phyloP scores from a whole-genome alignment of 306 rosid genomes.

The Vigna nakashimae region DNA sequence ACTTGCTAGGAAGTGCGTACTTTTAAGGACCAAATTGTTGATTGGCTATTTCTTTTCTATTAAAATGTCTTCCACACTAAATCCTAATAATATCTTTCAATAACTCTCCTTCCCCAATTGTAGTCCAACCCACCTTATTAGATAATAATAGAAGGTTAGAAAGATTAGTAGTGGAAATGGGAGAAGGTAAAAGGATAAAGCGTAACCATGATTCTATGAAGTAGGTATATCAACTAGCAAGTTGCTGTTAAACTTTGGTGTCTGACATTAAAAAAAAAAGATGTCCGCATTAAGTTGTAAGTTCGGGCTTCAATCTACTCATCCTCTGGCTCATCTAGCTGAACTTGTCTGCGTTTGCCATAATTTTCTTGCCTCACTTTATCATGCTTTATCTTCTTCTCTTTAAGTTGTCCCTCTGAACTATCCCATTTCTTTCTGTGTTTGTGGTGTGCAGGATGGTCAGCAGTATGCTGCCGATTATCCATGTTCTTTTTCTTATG shows the following conservation, averaged over 20 bases:
- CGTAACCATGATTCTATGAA: neutral
- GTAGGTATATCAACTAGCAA: slow-evolving; percentile 11
- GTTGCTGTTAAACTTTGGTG: slow-evolving; percentile 19
- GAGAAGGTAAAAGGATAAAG: neutral
- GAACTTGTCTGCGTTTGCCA: slow-evolving; percentile 39
- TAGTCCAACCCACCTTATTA: slow-evolving; percentile 14
- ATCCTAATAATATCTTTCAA: slow-evolving; percentile 6
- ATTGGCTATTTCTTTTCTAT: slow-evolving; percentile 6
- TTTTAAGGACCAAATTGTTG: neutral
- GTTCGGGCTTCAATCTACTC: slow-evolving; percentile 30
- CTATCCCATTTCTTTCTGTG: slow-evolving; percentile 48
- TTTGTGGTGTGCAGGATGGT: slow-evolving; percentile 46
- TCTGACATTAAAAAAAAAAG: slow-evolving; percentile 1
- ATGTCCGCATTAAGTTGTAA: neutral
- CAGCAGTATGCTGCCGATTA: slow-evolving; percentile 47
- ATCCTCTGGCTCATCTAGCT: slow-evolving; percentile 40
- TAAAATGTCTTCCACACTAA: slow-evolving; percentile 15
- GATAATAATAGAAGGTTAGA: neutral
- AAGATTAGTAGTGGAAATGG: neutral
- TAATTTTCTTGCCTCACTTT: slow-evolving; percentile 44
- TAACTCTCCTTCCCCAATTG: slow-evolving; percentile 22
- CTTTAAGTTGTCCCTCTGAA: slow-evolving; percentile 41
- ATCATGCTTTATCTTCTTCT: slow-evolving; percentile 42
- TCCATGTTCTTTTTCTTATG: slow-evolving; percentile 51
- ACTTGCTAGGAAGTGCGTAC: neutral